Evolutionary conservation across 2,329 filamentous ascomycete genomes (phyloP).

Genomic region (Sporothrix protearum): DNA sequence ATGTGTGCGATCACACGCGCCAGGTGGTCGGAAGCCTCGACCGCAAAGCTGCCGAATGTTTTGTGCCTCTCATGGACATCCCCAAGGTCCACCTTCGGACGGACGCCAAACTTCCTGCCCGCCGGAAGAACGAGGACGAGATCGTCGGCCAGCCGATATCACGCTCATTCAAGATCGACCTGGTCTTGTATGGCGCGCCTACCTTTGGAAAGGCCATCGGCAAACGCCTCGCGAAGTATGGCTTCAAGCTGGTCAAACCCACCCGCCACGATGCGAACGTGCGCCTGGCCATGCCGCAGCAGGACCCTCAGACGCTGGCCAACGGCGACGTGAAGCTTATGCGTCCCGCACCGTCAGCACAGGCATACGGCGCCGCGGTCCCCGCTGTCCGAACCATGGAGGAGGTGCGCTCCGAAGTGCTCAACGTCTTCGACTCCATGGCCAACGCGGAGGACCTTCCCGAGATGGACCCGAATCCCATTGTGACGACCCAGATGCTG

Average conservation of each 20-base stretch:
- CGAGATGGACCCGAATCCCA: conserved; percentile 61
- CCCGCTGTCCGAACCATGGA: conserved; percentile 62
- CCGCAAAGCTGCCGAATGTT: conserved; percentile 58
- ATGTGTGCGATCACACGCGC: conserved; percentile 68
- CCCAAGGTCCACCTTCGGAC: conserved; percentile 62
- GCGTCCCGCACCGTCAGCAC: neutral
- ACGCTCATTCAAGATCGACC: conserved; percentile 58
- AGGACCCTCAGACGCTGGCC: conserved; percentile 36
- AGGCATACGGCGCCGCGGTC: neutral
- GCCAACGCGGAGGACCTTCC: conserved; percentile 72
- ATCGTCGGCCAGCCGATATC: conserved; percentile 60
- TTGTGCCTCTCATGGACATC: conserved; percentile 71
- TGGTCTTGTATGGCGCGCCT: conserved; percentile 76
- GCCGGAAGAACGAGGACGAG: conserved; percentile 62
- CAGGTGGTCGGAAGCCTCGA: conserved; percentile 76
- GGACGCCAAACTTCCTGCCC: conserved; percentile 65
- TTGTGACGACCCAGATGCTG: conserved; percentile 66
- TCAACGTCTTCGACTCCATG: conserved; percentile 83
- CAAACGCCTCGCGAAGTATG: conserved; percentile 60
- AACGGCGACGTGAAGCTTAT: conserved; percentile 26
- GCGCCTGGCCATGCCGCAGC: conserved; percentile 66
- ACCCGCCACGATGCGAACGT: conserved; percentile 64
- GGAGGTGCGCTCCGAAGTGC: conserved; percentile 79
- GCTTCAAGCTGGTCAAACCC: conserved; percentile 65
- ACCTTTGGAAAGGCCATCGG: conserved; percentile 65